These are phyloP conservation scores for Dendrobium officinale DNA, from an alignment of 106 monocot genomes.

Conservation along the genomic window DNA sequence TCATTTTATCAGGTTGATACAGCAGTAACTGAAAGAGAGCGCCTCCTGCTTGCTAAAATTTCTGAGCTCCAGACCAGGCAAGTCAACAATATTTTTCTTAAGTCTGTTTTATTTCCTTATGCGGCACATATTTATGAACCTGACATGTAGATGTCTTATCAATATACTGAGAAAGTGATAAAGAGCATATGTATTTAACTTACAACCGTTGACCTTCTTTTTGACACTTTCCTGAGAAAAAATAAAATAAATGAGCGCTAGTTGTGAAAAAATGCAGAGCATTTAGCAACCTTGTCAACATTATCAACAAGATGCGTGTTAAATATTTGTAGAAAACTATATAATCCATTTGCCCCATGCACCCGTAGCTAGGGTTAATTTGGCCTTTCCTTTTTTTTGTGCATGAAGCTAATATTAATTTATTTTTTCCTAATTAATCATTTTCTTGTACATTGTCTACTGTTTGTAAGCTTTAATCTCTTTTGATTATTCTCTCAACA, in stretches of 20 bases:
- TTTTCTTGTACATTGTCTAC: too few species aligned
- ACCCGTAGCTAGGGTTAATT: not conserved
- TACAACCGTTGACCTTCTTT: not conserved
- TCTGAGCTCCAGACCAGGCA: slow-evolving; percentile 85
- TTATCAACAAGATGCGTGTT: not conserved
- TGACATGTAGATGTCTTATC: not conserved
- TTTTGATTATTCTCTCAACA: too few species aligned
- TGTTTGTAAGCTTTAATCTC: too few species aligned
- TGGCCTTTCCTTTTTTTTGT: too few species aligned
- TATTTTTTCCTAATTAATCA: too few species aligned
- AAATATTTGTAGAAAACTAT: not conserved
- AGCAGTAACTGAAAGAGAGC: slow-evolving; percentile 70
- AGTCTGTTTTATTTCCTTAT: not conserved
- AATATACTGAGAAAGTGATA: not conserved
- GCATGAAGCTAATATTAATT: too few species aligned
- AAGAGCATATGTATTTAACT: not conserved
- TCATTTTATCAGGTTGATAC: slow-evolving; percentile 30
- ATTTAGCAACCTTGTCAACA: not conserved
- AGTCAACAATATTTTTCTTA: not conserved
- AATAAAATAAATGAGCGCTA: not conserved
- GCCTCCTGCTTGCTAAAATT: slow-evolving; percentile 63
- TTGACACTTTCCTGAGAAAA: not conserved
- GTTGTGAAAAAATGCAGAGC: too few species aligned
- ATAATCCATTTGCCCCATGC: not conserved
- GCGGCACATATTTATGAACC: not conserved